Base-by-base conservation (phyloP, 768 basidiomycete species). In the Collybiopsis luxurians region DNA sequence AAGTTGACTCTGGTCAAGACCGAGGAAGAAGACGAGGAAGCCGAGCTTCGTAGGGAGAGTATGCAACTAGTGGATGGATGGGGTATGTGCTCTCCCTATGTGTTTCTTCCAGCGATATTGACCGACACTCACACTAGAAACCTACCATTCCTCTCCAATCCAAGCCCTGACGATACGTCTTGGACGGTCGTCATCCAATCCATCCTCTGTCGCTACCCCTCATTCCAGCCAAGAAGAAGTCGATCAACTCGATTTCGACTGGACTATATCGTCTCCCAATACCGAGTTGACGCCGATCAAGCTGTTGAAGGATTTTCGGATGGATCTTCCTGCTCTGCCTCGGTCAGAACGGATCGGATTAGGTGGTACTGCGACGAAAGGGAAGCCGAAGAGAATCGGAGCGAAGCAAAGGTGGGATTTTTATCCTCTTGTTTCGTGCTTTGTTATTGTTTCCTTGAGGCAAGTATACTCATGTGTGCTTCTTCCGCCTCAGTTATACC, bases 31-130 rank as follows among this genome's bases (percentile, higher is more conserved):
- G 48, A 78, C 47, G 69, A 75, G 34, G 78, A 80, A 23, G 68
- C 68, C 3, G 78, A 82, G 47, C 58, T 82, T 5, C 69, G 75
- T n/a, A 64, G 63, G 31, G 75, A 77, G 49, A 80, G 82, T 65
- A 79, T 90, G 75, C 70, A 77, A 9, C 63, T 87, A 31, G 79
- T 88, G 1, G 76, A 82, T 66, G 88, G 86, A 27, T 86, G 86
- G 85, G 67, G 89, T 89, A 63, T 43, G 80, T 77, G 27, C 48
- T 46, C 59, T 34, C 51, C 58, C 11, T 44, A 24, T 13, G 19
- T 39, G 34, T 34, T 44, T 17, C 39, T 42, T 42, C 36, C 40
- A 11, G n/a, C n/a, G n/a, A n/a, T n/a, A n/a, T n/a, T n/a, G n/a
- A n/a, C n/a, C n/a, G n/a, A n/a, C n/a, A n/a, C n/a, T 31, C 11